Evolutionary conservation across 306 rosid genomes (phyloP).

Genomic region (Fagus sylvatica): DNA sequence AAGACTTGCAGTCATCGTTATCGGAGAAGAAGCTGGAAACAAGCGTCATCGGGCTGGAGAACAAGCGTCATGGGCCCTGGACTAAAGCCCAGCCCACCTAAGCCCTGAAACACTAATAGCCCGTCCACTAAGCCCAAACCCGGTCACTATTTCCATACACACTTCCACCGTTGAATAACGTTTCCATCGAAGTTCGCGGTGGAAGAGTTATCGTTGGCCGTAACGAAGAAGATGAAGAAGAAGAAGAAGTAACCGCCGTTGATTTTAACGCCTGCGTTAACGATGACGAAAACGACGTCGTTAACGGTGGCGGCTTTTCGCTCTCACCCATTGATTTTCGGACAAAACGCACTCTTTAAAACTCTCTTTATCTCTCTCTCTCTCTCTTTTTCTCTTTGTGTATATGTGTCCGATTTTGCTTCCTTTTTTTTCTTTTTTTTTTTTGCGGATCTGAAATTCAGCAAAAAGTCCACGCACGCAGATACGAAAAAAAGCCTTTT

Average conservation of each 20-base stretch:
- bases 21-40: constrained; percentile 63
- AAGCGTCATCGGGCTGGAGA: constrained; percentile 77
- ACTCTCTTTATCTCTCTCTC: constrained; percentile 4
- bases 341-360: background rate
- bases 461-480: constrained; percentile 66
- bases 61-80: constrained; percentile 88
- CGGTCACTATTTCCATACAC: background rate
- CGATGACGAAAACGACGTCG: constrained; percentile 20
- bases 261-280: constrained; percentile 36
- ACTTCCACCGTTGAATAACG: constrained; percentile 41
- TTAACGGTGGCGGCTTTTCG: constrained; percentile 24
- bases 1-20: constrained; percentile 61
- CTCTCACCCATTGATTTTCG: constrained; percentile 44
- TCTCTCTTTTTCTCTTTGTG: background rate
- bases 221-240: background rate
- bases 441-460: constrained; percentile 51
- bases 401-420: background rate
- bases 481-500: constrained; percentile 7
- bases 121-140: background rate
- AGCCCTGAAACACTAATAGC: too few species aligned
- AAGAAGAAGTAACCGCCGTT: background rate
- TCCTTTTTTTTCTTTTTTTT: background rate
- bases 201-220: constrained; percentile 61
- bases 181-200: constrained; percentile 59
- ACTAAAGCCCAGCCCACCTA: constrained; percentile 47